Evolutionary conservation across 2,329 filamentous ascomycete genomes (phyloP).

Genomic region (Neonectria punicea): DNA sequence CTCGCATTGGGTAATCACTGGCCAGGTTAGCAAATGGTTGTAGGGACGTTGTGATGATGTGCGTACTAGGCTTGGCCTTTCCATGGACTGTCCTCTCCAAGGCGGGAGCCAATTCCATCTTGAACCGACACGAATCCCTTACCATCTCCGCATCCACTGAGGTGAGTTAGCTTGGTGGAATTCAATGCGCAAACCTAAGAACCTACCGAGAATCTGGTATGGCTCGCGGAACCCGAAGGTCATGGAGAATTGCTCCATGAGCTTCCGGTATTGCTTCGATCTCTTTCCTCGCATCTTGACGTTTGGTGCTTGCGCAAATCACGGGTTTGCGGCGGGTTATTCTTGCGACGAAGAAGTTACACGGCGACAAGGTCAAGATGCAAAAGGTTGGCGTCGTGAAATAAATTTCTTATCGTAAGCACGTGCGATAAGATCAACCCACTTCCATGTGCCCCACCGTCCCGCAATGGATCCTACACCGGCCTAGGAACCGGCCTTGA

Average conservation of each 20-base stretch:
- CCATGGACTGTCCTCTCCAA: conserved; percentile 88
- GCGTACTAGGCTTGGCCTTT: conserved; percentile 81
- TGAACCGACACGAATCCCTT: conserved; percentile 81
- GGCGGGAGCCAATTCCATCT: conserved; percentile 85
- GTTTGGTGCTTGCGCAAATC: conserved; percentile 1
- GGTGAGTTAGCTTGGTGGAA: conserved; percentile 35
- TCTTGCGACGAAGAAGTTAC: conserved; percentile 10
- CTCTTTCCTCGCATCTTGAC: conserved; percentile 61
- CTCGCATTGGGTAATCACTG: conserved; percentile 83
- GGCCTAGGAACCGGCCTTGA: neutral
- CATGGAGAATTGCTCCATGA: conserved; percentile 91
- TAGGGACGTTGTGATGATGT: conserved; percentile 12
- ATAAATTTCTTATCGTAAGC: conserved; percentile 55
- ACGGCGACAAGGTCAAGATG: conserved; percentile 22
- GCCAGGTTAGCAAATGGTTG: conserved; percentile 34
- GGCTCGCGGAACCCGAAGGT: conserved; percentile 92
- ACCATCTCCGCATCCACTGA: conserved; percentile 87
- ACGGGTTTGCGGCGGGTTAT: conserved; percentile 4
- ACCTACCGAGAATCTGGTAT: conserved; percentile 84
- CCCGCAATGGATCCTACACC: conserved; percentile 2
- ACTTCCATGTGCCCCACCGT: conserved; percentile 11
- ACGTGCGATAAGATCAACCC: conserved; percentile 49
- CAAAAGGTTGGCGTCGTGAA: conserved; percentile 34
- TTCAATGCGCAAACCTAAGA: conserved; percentile 8
- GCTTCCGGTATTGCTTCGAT: conserved; percentile 74